Evolutionary conservation across 768 basidiomycete species (phyloP).

Genomic region (Lyophyllum semitale): DNA sequence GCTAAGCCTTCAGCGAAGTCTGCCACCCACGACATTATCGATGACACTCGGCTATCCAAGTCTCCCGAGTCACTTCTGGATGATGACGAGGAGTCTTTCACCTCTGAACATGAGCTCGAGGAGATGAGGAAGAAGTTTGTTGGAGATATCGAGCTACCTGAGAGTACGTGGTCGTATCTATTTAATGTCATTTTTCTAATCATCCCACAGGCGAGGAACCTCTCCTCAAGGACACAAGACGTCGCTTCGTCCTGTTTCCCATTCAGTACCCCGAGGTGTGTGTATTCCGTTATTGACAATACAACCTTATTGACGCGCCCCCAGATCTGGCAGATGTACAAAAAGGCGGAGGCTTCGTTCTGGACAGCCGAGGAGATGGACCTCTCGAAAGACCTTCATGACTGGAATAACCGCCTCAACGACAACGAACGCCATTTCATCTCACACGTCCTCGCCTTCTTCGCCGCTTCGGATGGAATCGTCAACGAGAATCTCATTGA

Average conservation of each 20-base stretch:
- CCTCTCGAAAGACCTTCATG: slow-evolving; percentile 79
- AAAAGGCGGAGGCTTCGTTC: slow-evolving; percentile 91
- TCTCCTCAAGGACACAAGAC: slow-evolving; percentile 71
- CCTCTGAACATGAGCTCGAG: slow-evolving; percentile 8
- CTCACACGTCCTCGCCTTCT: slow-evolving; percentile 93
- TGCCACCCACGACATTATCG: slow-evolving; percentile 3
- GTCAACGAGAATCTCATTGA: slow-evolving; percentile 96
- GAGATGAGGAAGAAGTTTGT: slow-evolving; percentile 56
- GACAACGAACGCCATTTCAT: slow-evolving; percentile 87
- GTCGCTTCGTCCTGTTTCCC: slow-evolving; percentile 90
- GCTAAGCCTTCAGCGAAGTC: slow-evolving; percentile 4
- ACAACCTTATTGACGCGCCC: not conserved
- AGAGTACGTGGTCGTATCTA: slow-evolving; percentile 38
- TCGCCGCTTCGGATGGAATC: slow-evolving; percentile 94
- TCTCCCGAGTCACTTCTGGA: slow-evolving; percentile 17
- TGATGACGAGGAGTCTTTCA: slow-evolving; percentile 8
- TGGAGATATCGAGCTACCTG: slow-evolving; percentile 68
- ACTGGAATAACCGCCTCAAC: slow-evolving; percentile 85
- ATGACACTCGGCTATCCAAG: slow-evolving; percentile 19
- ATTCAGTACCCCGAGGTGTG: slow-evolving; percentile 88
- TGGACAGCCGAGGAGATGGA: slow-evolving; percentile 96
- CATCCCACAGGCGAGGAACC: slow-evolving; percentile 67
- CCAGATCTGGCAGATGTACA: slow-evolving; percentile 96
- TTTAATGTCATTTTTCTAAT: slow-evolving; percentile 7
- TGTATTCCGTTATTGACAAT: not conserved